Evolutionary conservation across 352 stramenopile genomes (phyloP), one percentile per base, ranked within the genome.

Genomic region (Phytophthora pluvialis): DNA sequence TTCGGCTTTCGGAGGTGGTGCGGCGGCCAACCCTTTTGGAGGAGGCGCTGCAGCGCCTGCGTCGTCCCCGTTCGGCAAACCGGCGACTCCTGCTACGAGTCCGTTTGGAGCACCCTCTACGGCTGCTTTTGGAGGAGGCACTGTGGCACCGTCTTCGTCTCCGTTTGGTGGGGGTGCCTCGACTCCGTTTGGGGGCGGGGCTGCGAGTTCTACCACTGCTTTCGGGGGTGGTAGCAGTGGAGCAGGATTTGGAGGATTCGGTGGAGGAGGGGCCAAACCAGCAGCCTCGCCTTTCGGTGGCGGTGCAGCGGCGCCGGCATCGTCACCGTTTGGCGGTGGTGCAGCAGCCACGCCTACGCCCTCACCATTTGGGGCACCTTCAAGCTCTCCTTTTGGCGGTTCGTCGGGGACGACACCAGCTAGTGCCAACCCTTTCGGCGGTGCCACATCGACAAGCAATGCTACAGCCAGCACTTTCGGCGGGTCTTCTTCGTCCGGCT

Each of bases 101-200:
- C 70, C 70, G 8, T 88, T 84, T 56, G 73, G 78, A 42, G 60
- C 45, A 33, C 13, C 32, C 18, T 60, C 35, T 26, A 49, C 52
- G 12, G 60, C 57, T 50, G 21, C 62, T 33, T 84, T 83, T 60
- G 68, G 68, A 40, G 69, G 51, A 46, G 47, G 53, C 5, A 33
- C 54, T 50, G 16, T 69, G 5, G 25, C 57, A 29, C 28, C 60
- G 2, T 60, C 66, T 2, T 63, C 66, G 6, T 76, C 74, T 12
- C 18, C 67, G 4, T 78, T 80, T 67, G 64, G 71, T 44, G 53
- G 48, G 32, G 56, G 18, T 40, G 10, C 57, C 10, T 29, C 46
- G 11, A 47, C 32, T 26, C 26, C 66, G 16, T 78, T 78, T 53
- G 70, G 73, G 45, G 55, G 49, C 31, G 29, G 29, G 31, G n/a